Evolutionary conservation across 1,284 basidiomycete genomes (phyloP).

Genomic region (Rhodotorula mucilaginosa): DNA sequence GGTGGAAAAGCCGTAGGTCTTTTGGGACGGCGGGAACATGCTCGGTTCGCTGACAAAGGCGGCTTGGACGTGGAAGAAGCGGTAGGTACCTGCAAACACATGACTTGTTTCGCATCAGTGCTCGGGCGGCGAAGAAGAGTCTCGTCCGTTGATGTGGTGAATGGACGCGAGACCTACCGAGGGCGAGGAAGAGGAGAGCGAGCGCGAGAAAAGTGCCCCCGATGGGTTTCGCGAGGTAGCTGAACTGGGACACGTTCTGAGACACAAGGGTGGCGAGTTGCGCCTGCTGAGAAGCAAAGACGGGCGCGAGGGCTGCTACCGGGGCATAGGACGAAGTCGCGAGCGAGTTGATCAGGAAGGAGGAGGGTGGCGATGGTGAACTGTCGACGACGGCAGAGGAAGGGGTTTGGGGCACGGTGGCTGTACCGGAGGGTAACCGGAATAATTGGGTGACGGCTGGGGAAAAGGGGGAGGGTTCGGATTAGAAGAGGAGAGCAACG

Average conservation of each 20-base stretch:
- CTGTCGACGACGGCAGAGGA: neutral
- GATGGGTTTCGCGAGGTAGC: conserved; percentile 37
- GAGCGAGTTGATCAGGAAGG: conserved; percentile 5
- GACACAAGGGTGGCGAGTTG: conserved; percentile 4
- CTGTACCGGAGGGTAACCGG: conserved; percentile 24
- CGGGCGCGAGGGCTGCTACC: conserved; percentile 8
- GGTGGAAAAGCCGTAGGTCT: conserved; percentile 20
- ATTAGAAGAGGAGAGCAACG: no score
- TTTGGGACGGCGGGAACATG: conserved; percentile 32
- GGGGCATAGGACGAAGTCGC: neutral
- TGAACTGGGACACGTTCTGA: conserved; percentile 19
- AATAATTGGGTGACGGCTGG: conserved; percentile 37
- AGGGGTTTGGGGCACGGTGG: neutral
- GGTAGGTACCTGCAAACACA: conserved; percentile 14
- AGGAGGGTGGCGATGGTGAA: neutral
- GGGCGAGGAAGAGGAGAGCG: conserved; percentile 30
- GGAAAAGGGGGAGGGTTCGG: no score
- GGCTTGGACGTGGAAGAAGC: conserved; percentile 28
- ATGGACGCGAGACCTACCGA: conserved; percentile 14
- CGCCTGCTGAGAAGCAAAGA: conserved; percentile 17
- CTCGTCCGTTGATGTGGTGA: neutral
- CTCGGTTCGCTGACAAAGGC: conserved; percentile 33
- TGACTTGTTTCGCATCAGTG: neutral
- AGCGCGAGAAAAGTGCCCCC: conserved; percentile 31
- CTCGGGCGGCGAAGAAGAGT: no score